Evolutionary conservation across 352 stramenopile species (phyloP).

Genomic region (Phytophthora sojae): DNA sequence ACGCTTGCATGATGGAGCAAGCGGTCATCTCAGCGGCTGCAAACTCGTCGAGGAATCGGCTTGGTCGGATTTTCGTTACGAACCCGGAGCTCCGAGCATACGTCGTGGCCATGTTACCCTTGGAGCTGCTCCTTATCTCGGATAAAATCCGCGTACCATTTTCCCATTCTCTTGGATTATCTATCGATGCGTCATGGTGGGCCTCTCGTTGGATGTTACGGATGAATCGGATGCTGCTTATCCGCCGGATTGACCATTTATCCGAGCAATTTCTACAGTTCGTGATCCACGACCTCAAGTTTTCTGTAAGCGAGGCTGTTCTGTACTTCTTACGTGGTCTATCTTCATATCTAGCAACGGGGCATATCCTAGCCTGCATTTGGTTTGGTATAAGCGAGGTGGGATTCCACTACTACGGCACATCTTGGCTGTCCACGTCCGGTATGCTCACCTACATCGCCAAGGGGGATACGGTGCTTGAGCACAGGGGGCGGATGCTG

Average conservation of each 20-base stretch:
- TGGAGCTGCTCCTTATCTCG: constrained; percentile 48
- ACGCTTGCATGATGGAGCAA: constrained; percentile 24
- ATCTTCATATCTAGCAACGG: constrained; percentile 55
- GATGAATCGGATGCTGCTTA: constrained; percentile 64
- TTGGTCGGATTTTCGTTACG: neutral
- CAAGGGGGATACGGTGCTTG: constrained; percentile 3
- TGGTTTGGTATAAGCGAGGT: constrained; percentile 64
- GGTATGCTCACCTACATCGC: constrained; percentile 59
- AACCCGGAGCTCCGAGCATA: constrained; percentile 48
- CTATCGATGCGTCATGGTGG: constrained; percentile 38
- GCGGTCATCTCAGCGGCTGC: constrained; percentile 2
- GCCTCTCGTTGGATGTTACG: constrained; percentile 52
- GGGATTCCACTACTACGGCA: constrained; percentile 44
- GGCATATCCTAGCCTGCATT: constrained; percentile 67
- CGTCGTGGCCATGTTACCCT: constrained; percentile 47
- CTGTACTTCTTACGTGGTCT: constrained; percentile 60
- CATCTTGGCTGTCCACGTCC: constrained; percentile 51
- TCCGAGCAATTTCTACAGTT: constrained; percentile 68
- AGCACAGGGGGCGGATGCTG: constrained; percentile 11
- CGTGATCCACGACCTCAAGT: constrained; percentile 62
- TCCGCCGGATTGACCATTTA: constrained; percentile 47
- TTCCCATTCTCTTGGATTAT: constrained; percentile 3
- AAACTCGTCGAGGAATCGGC: neutral
- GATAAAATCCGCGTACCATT: constrained; percentile 26
- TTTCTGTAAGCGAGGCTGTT: constrained; percentile 46